A percentile compares a stretch with the other conserved stretches of the same genome.
Evolutionary conservation across 257 asterid genomes (phyloP).

Genomic region (Solanum piurae): DNA sequence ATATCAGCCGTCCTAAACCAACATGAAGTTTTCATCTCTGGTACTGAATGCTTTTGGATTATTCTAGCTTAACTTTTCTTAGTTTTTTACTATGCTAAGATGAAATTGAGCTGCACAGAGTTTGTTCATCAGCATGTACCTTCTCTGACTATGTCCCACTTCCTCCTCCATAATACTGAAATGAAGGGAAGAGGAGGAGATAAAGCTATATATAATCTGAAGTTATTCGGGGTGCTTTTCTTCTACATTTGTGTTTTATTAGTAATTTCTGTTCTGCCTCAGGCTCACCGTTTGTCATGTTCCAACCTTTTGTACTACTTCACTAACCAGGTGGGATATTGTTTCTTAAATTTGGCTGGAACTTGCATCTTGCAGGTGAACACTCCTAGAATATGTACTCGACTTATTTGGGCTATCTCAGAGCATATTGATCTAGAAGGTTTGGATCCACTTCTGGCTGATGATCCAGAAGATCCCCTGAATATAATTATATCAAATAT

Average conservation of each 20-base stretch:
- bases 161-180: background rate
- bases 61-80: background rate
- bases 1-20: background rate
- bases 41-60: background rate
- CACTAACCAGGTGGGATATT: background rate
- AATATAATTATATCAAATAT: slow-evolving; percentile 59
- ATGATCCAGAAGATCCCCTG: slow-evolving; percentile 79
- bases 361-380: slow-evolving; percentile 50
- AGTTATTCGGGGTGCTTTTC: background rate
- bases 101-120: background rate
- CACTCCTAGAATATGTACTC: slow-evolving; percentile 67
- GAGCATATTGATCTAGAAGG: slow-evolving; percentile 85
- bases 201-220: background rate
- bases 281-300: background rate
- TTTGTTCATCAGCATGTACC: background rate
- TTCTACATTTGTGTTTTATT: background rate
- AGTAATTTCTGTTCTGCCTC: background rate
- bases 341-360: background rate
- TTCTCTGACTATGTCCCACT: background rate
- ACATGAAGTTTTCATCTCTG: background rate
- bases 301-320: background rate
- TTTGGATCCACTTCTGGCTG: slow-evolving; percentile 81
- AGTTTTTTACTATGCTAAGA: background rate
- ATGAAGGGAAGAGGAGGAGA: background rate
- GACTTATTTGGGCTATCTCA: slow-evolving; percentile 80